Evolutionary conservation across 2,329 filamentous ascomycete species (phyloP), one percentile per base, ranked within the genome.

Genomic region (Verticillium nonalfalfae): DNA sequence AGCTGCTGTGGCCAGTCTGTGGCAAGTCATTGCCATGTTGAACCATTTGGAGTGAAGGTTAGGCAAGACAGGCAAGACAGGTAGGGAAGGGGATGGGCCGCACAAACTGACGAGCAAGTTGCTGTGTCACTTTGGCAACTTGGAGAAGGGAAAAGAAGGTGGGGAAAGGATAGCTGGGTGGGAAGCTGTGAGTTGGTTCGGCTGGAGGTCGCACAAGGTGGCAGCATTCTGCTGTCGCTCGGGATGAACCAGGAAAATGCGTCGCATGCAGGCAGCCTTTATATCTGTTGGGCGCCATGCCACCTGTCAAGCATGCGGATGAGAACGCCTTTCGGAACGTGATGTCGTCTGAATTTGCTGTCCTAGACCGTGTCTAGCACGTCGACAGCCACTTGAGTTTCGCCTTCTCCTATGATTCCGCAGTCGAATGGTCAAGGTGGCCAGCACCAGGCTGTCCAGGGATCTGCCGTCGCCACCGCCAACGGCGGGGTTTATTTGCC

Each of bases 221-320:
- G 45, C 45, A 52, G 45, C 18, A 52, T 52, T 52, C 26, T 13
- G 45, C 18, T 52, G 45, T 52, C 45, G 18, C 21, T 52, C 45
- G 45, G 45, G 45, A 13, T 52, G 45, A 7, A 9, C 45, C 18
- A 26, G 21, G 45, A 52, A 52, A 9, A 26, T 18, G 45, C 45
- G 18, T 18, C 45, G 3, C 26, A n/a, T 52, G 45, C 45, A 11
- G 45, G 6, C 18, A 52, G 45, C 45, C 45, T 21, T 26, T 7
- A 7, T 18, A 15, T 52, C 34, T 10, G 35, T 34, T 58, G 26
- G 26, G 50, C 57, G 38, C 31, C 57, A 58, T 58, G 35, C 38
- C 38, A 58, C 39, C 57, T 58, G 57, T 58, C 57, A 58, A 58
- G 57, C 57, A 58, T 50, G 57, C 45, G 57, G 57, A 58, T 45